Conservation (phyloP, 768 basidiomycete species). For the Auricularia cornea region DNA sequence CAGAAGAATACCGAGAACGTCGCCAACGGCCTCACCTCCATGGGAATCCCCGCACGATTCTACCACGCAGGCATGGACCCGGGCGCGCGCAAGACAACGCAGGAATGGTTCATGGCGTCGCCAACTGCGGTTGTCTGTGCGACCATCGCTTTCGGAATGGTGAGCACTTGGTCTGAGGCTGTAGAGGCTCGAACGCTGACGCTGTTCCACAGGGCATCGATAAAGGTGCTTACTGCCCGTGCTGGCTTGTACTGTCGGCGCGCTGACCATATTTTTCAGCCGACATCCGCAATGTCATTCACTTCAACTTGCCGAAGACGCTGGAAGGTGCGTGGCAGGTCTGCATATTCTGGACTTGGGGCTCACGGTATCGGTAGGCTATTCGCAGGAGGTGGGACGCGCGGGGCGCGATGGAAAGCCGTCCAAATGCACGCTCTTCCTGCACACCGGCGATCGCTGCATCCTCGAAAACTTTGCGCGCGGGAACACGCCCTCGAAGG, state of each 20-base stretch:
- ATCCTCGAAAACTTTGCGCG: conserved; percentile 41
- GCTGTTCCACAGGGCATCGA: conserved; percentile 26
- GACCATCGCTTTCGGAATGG: conserved; percentile 41
- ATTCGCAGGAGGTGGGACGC: conserved; percentile 38
- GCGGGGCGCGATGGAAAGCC: conserved; percentile 35
- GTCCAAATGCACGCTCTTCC: conserved; percentile 39
- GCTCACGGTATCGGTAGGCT: not conserved
- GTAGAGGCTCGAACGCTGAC: not conserved
- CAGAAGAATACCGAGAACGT: conserved; percentile 36
- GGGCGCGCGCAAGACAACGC: conserved; percentile 29
- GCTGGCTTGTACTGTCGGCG: not conserved
- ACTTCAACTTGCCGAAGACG: conserved; percentile 37
- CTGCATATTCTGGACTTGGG: not conserved
- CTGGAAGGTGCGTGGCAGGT: conserved; percentile 28
- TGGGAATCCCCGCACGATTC: conserved; percentile 20
- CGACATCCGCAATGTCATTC: conserved; percentile 28
- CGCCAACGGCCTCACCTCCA: conserved; percentile 18
- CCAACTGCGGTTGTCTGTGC: conserved; percentile 31
- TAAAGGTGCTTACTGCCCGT: conserved; percentile 17
- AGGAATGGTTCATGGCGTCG: conserved; percentile 32
- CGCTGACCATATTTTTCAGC: conserved; percentile 29
- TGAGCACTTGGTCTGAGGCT: not conserved
- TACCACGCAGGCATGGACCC: conserved; percentile 38
- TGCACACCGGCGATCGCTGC: conserved; percentile 35
- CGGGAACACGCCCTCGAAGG: conserved; percentile 37